Percentiles rank a stretch among this genome's conserved stretches.
Conservation (phyloP, 331 rosid species). For the Quercus lobata region DNA sequence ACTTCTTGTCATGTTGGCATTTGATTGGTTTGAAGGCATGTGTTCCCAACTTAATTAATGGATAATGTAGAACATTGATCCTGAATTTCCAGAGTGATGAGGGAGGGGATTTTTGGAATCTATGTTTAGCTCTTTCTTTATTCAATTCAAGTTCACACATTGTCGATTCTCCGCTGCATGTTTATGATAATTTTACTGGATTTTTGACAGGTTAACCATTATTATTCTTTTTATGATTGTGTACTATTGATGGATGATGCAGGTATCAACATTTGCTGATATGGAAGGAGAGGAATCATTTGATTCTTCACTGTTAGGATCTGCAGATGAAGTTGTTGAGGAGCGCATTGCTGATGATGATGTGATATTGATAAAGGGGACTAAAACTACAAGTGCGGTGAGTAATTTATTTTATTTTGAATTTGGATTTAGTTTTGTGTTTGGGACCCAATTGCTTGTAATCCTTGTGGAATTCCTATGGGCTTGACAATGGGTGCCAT, state of each 20-base stretch:
- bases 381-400: constrained; percentile 85
- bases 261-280: constrained; percentile 99
- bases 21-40: no score
- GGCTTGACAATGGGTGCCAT: background rate
- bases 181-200: background rate
- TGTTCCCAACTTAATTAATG: no score
- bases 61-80: no score
- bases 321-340: constrained; percentile 97
- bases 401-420: constrained; percentile 24
- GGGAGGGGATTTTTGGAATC: background rate
- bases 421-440: background rate
- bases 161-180: background rate
- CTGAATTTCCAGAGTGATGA: no score
- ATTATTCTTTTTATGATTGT: constrained; percentile 1
- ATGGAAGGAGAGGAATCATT: constrained; percentile 99
- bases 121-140: background rate
- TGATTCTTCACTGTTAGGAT: constrained; percentile 88
- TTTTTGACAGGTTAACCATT: background rate
- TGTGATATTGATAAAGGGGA: constrained; percentile 84
- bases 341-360: constrained; percentile 92
- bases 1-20: no score
- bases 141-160: background rate
- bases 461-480: background rate
- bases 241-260: constrained; percentile 15
- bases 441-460: background rate